Conservation (phyloP, 2,329 filamentous ascomycete species). For the Pseudocercospora pini-densiflorae region DNA sequence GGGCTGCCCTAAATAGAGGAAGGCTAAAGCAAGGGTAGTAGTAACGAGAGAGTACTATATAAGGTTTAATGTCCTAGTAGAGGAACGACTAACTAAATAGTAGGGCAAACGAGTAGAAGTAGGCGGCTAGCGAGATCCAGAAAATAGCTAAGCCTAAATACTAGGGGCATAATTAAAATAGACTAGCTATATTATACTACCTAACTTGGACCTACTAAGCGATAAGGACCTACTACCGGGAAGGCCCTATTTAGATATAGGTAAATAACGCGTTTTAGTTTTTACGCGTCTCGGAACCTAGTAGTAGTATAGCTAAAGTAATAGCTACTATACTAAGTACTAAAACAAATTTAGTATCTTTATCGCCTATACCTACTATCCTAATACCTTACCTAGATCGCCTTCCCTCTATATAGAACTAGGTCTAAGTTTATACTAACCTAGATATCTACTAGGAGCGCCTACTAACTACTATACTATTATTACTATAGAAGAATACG, state of each 20-base stretch:
- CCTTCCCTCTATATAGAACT: no score
- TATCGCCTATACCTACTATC: no score
- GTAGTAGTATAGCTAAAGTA: no score
- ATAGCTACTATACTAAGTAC: no score
- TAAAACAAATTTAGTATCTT: no score
- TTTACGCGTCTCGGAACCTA: no score
- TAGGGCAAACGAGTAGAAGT: not conserved
- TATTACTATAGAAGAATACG: not conserved
- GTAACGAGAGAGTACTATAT: not conserved
- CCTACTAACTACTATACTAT: not conserved
- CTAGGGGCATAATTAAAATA: not conserved
- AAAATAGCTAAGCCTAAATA: not conserved
- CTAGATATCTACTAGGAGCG: no score
- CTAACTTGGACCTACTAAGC: not conserved
- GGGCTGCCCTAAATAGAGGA: not conserved
- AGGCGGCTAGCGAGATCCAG: not conserved
- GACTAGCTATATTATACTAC: not conserved
- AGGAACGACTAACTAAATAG: not conserved
- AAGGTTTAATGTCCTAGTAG: not conserved
- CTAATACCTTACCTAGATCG: no score
- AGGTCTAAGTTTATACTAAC: no score
- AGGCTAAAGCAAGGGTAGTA: no score
- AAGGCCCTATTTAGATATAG: not conserved
- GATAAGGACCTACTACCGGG: not conserved
- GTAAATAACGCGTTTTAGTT: not conserved